phyloP scores from a whole-genome alignment of 345 rosid species.

The Clausena lansium region DNA sequence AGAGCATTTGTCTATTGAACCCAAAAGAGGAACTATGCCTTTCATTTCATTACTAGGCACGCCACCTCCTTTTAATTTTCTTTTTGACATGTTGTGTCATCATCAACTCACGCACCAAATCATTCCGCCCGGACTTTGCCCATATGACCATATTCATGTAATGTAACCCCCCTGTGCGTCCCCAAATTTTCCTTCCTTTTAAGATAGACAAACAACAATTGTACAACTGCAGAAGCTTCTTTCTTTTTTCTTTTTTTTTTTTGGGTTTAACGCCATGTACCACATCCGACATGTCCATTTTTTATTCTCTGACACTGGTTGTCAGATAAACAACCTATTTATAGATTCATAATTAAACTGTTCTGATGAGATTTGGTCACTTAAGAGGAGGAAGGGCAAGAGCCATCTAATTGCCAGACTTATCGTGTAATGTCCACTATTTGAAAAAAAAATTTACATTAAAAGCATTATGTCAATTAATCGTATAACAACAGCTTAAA shows the following conservation, averaged over 20 bases:
- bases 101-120: constrained; percentile 49
- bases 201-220: not conserved
- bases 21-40: constrained; percentile 4
- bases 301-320: accelerated
- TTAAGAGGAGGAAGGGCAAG: too few relatives aligned
- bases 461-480: not conserved
- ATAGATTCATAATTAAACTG: not conserved
- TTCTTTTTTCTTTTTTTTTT: not conserved
- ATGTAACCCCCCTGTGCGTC: not conserved
- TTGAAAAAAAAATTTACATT: too few relatives aligned
- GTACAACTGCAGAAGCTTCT: not conserved
- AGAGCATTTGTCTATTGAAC: constrained; percentile 6
- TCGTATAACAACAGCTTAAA: too few relatives aligned
- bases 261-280: not conserved
- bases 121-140: constrained; percentile 41
- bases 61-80: constrained; percentile 30
- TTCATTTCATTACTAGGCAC: constrained; percentile 32
- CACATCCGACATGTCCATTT: not conserved
- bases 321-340: not conserved
- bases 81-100: constrained; percentile 30
- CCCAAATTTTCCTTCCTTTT: constrained; percentile 1
- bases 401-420: not conserved
- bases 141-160: not conserved
- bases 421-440: not conserved
- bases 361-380: too few relatives aligned